Percentiles rank a stretch among this genome's conserved stretches.
These are phyloP conservation scores for Cryptomeria japonica DNA, from an alignment of 75 land plant genomes.

Conservation along the genomic window DNA sequence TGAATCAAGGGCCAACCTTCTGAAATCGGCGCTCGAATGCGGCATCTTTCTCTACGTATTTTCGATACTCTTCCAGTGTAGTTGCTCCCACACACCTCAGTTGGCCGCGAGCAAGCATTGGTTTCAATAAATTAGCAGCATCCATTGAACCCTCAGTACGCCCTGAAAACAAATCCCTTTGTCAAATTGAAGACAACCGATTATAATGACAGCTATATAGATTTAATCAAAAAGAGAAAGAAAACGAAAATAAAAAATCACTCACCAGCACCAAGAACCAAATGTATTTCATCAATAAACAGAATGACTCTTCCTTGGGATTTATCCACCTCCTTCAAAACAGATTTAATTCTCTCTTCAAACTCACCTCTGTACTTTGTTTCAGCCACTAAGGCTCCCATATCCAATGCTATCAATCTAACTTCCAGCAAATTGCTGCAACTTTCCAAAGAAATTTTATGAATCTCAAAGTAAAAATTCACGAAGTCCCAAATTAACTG, in stretches of 20 bases:
- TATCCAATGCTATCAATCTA: slow-evolving; percentile 83
- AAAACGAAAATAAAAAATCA: background rate
- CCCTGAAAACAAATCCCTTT: slow-evolving; percentile 19
- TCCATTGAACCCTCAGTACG: slow-evolving; percentile 98
- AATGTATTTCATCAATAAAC: slow-evolving; percentile 97
- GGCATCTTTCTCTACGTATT: slow-evolving; percentile 99
- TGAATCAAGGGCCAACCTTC: slow-evolving; percentile 32
- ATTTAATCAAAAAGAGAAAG: background rate
- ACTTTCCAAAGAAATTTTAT: background rate
- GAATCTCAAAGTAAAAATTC: background rate
- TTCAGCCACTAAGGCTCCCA: slow-evolving; percentile 96
- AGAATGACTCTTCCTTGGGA: slow-evolving; percentile 92
- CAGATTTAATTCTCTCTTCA: slow-evolving; percentile 91
- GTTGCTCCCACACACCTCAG: slow-evolving; percentile 96
- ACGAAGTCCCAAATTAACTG: background rate
- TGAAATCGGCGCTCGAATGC: slow-evolving; percentile 97
- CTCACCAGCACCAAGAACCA: slow-evolving; percentile 91
- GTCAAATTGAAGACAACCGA: background rate
- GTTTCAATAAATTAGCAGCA: slow-evolving; percentile 98
- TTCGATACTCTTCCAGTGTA: slow-evolving; percentile 92
- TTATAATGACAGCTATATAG: background rate
- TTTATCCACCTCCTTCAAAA: slow-evolving; percentile 95
- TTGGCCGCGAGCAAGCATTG: slow-evolving; percentile 98
- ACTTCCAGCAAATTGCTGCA: slow-evolving; percentile 85
- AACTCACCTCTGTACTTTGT: slow-evolving; percentile 96